phyloP scores from a whole-genome alignment of 179 eudicot genomes.

The Heliamphora pulchella region DNA sequence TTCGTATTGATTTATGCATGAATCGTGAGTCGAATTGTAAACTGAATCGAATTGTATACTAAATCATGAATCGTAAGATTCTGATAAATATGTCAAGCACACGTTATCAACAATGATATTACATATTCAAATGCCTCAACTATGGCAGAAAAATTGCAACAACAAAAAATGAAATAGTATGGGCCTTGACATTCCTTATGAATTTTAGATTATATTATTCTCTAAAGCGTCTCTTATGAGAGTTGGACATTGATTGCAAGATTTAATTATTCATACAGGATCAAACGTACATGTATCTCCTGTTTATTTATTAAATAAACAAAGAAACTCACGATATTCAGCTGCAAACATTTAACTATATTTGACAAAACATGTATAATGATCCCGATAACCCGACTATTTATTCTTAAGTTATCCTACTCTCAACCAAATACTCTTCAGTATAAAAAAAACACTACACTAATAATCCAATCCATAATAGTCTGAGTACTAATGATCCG shows the following conservation, averaged over 20 bases:
- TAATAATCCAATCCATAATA: too few relatives aligned
- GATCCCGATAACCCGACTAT: not conserved
- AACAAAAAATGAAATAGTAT: not conserved
- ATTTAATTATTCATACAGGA: not conserved
- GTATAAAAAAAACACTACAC: too few relatives aligned
- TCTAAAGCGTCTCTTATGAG: not conserved
- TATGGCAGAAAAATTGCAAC: not conserved
- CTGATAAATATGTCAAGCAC: not conserved
- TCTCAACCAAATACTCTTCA: too few relatives aligned
- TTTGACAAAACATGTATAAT: not conserved
- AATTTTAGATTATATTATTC: not conserved
- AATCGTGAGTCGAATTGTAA: too few relatives aligned
- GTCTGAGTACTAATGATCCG: too few relatives aligned
- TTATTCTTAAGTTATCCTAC: too few relatives aligned
- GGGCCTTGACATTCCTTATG: not conserved
- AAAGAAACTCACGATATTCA: not conserved
- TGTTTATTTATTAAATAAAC: not conserved
- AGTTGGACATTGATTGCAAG: not conserved
- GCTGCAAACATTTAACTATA: not conserved
- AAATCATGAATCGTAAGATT: too few relatives aligned
- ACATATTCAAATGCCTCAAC: constrained; percentile 2
- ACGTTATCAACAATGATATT: constrained; percentile 4
- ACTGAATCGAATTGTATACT: too few relatives aligned
- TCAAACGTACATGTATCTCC: not conserved
- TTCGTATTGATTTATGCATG: too few relatives aligned